phyloP scores from a whole-genome alignment of 108 stramenopile species.

The Nitzschia sp. region DNA sequence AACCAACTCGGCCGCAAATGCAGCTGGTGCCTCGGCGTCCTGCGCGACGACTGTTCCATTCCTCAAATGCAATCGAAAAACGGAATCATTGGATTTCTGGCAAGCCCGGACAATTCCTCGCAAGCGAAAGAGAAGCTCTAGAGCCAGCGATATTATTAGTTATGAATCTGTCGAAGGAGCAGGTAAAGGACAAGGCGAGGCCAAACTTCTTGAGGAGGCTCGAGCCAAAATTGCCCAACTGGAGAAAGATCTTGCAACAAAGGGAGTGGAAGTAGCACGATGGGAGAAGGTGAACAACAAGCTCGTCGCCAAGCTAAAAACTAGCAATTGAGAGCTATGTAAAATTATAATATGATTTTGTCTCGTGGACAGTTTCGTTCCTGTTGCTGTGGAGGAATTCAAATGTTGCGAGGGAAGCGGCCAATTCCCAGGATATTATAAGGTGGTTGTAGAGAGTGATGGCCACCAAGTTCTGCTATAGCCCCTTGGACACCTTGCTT shows the following conservation, averaged over 20 bases:
- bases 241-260: conserved; percentile 48
- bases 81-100: conserved; percentile 11
- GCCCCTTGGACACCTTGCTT: conserved; percentile 10
- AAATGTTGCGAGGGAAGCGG: too few relatives aligned
- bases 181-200: not conserved
- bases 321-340: not conserved
- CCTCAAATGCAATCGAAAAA: conserved; percentile 6
- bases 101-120: conserved; percentile 19
- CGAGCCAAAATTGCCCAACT: conserved; percentile 43
- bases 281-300: conserved; percentile 81
- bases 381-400: too few relatives aligned
- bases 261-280: conserved; percentile 48
- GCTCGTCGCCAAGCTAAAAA: conserved; percentile 48
- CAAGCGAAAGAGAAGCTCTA: conserved; percentile 1
- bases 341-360: too few relatives aligned
- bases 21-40: not conserved
- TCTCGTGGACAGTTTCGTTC: too few relatives aligned
- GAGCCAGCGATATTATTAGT: not conserved
- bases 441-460: not conserved
- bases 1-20: not conserved
- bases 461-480: not conserved
- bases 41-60: conserved; percentile 19
- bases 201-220: conserved; percentile 7
- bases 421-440: too few relatives aligned
- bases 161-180: not conserved